Evolutionary conservation across 2,329 filamentous ascomycete species (phyloP), one percentile per base, ranked within the genome.

Genomic region (Pochonia chlamydosporia): DNA sequence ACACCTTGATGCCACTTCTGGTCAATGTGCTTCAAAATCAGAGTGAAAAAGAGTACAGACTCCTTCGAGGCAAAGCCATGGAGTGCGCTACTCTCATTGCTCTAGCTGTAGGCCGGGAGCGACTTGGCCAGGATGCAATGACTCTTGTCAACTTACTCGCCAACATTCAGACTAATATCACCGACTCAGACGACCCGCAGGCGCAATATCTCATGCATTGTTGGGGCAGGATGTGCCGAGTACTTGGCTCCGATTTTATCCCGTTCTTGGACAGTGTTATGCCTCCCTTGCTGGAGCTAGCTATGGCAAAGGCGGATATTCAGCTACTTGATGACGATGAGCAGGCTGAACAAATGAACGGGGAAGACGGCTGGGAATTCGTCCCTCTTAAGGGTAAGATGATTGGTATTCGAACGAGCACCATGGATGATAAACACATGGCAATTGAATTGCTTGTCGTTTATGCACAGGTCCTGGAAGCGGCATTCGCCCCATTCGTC

Each of bases 391-490:
- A 96, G 70, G 93, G 93, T 55, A 97, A 97, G 74, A 89, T 96
- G 68, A 96, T 99, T 61, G 93, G 93, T 54, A 99, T 99, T 71
- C 90, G 91, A 72, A 99, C 93, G 7, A 96, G 89, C 65, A 89
- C 87, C 9, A 84, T 99, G 66, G 93, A 99, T 59, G 93, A 99
- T 70, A 99, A 99, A 75, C 91, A 97, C 67, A 96, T 96, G 80
- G 93, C 93, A n/a, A 97, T 99, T 54, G 93, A 99, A 69, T 82
- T 99, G 45, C 86, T 99, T 51, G 91, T 95, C 40, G 92, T 99
- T 52, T 99, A 99, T 62, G 92, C 93, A 2, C 90, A 96, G 64
- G 91, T 96, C 23, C 78, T 99, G n/a, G 89, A 96, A 64, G 89
- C 79, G 20, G 82, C 87, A 25, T 99, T 99, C 63, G 90, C 93